Evolutionary conservation across 768 basidiomycete genomes (phyloP).

Genomic region (Mycena kentingensis): DNA sequence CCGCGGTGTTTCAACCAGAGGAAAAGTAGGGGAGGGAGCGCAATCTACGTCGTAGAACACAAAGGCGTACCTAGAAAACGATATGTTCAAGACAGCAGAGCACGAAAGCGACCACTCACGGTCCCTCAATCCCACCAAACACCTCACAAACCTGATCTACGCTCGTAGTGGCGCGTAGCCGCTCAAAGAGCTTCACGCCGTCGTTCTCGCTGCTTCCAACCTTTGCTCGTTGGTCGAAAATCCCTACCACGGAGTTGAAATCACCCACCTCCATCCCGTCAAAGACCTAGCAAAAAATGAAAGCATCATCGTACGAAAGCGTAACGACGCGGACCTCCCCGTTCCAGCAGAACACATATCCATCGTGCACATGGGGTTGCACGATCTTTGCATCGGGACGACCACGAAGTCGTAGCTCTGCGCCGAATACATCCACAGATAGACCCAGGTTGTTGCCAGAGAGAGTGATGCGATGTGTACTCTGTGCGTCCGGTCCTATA

Average conservation of each 20-base stretch:
- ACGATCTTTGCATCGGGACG: constrained; percentile 44
- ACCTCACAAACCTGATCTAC: constrained; percentile 48
- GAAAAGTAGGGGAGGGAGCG: background rate
- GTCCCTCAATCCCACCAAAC: constrained; percentile 73
- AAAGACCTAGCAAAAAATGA: constrained; percentile 55
- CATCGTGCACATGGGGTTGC: constrained; percentile 67
- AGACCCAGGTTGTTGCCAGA: constrained; percentile 20
- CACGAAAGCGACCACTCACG: constrained; percentile 52
- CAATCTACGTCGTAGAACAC: constrained; percentile 70
- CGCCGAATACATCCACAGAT: constrained; percentile 63
- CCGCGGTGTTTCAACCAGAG: constrained; percentile 4
- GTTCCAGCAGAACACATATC: constrained; percentile 80
- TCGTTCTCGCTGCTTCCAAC: constrained; percentile 69
- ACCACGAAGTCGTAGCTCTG: constrained; percentile 80
- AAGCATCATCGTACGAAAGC: background rate
- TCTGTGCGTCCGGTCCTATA: constrained; percentile 69
- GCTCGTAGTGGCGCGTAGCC: constrained; percentile 33
- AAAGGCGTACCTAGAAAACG: constrained; percentile 66
- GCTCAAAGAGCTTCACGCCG: constrained; percentile 53
- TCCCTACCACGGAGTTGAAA: constrained; percentile 1
- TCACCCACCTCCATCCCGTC: constrained; percentile 70
- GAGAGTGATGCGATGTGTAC: constrained; percentile 28
- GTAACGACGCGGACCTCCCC: constrained; percentile 58
- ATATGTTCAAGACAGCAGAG: background rate
- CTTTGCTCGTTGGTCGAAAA: constrained; percentile 36